Evolutionary conservation across 1,284 basidiomycete species (phyloP).

Genomic region (Marasmius oreades): DNA sequence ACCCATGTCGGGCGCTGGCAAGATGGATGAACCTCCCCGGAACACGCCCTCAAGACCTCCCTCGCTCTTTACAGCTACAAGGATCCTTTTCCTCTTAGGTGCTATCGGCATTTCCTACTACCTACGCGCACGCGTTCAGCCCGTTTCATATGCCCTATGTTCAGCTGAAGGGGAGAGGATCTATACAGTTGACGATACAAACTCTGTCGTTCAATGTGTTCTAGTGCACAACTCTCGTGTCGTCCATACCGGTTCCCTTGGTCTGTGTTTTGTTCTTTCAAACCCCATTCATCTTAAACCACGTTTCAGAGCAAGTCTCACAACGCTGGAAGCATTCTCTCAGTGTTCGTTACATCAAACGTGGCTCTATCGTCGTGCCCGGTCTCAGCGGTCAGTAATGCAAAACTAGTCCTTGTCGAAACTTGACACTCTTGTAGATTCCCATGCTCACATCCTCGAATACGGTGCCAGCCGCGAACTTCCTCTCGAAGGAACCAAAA

Average conservation of each 20-base stretch:
- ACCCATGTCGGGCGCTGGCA: not conserved
- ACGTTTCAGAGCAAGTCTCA: conserved; percentile 39
- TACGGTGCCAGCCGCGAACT: conserved; percentile 67
- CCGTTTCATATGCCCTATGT: conserved; percentile 54
- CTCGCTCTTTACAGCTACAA: not conserved
- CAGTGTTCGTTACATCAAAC: conserved; percentile 45
- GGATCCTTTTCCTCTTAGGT: not conserved
- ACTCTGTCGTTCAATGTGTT: conserved; percentile 54
- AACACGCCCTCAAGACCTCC: not conserved
- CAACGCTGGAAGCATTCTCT: conserved; percentile 35
- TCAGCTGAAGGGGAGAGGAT: conserved; percentile 46
- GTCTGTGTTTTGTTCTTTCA: conserved; percentile 33
- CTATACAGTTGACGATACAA: conserved; percentile 56
- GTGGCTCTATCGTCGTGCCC: conserved; percentile 59
- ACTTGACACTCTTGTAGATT: conserved; percentile 48
- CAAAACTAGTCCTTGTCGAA: conserved; percentile 6
- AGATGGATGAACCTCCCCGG: not conserved
- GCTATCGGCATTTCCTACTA: not conserved
- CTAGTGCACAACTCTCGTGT: conserved; percentile 49
- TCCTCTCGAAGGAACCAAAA: conserved; percentile 62
- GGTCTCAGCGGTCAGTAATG: conserved; percentile 66
- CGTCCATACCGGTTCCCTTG: conserved; percentile 49
- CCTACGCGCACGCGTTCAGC: not conserved
- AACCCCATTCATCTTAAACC: not conserved
- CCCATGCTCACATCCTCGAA: conserved; percentile 78